Evolutionary conservation across 306 rosid genomes (phyloP).

Genomic region (Dryas alaskensis): DNA sequence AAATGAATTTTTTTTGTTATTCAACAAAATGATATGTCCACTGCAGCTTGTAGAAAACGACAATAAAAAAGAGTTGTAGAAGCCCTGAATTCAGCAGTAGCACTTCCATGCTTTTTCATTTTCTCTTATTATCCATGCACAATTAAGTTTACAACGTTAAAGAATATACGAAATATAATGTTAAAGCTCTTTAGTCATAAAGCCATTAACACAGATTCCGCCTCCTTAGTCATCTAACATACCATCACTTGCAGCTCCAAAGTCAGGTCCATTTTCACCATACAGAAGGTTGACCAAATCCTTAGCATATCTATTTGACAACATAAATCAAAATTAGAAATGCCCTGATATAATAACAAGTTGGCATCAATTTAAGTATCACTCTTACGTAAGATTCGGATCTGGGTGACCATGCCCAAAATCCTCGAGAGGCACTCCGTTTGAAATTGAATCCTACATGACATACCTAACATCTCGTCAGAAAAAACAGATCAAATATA

Average conservation of each 20-base stretch:
- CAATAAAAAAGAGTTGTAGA: not conserved
- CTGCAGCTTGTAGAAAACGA: not conserved
- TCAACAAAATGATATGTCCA: slow-evolving; percentile 6
- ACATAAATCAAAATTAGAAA: slow-evolving; percentile 25
- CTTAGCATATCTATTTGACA: slow-evolving; percentile 77
- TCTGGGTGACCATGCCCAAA: slow-evolving; percentile 98
- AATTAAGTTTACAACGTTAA: slow-evolving; percentile 1
- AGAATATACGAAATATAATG: not conserved
- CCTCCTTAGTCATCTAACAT: slow-evolving; percentile 24
- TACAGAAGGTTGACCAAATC: slow-evolving; percentile 80
- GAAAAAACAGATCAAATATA: slow-evolving; percentile 12
- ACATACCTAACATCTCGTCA: slow-evolving; percentile 36
- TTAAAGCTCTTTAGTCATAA: not conserved
- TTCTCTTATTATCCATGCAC: not conserved
- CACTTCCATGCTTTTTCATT: not conserved
- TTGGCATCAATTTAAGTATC: slow-evolving; percentile 10
- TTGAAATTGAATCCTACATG: slow-evolving; percentile 75
- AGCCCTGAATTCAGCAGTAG: not conserved
- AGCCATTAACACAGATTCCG: not conserved
- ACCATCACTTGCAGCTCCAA: slow-evolving; percentile 99
- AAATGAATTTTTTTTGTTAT: slow-evolving; percentile 7
- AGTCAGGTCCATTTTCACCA: slow-evolving; percentile 81
- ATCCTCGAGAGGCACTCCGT: slow-evolving; percentile 93
- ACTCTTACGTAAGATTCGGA: slow-evolving; percentile 92
- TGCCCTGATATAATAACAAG: slow-evolving; percentile 14